Evolutionary conservation across 495 filamentous ascomycete species (phyloP), one percentile per base, ranked within the genome.

Genomic region (Paragyromitra xinjiangensis): DNA sequence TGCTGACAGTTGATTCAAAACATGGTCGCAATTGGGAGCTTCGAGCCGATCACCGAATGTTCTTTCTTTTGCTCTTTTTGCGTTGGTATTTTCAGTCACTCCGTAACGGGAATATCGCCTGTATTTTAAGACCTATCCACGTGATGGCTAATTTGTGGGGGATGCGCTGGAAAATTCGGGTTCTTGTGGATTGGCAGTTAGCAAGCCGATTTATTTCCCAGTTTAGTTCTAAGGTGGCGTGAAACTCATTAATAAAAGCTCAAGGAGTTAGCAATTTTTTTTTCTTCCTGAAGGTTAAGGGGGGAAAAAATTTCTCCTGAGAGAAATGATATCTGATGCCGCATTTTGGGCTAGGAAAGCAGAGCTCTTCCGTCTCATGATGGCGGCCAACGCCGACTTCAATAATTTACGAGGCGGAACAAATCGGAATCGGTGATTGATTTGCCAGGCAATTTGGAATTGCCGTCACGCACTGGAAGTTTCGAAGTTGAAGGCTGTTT

Each of bases 401-500:
- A 14, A 58, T 34, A 37, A 37, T 51, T 37, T 37, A 53, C 50
- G 22, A 44, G 40, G 55, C 19, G 37, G 37, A 63, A 63, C 5
- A 62, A 39, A 22, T 40, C 34, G 37, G 51, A 65, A 39, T 24
- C n/a, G 51, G 11, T 6, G 42, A 26, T 59, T 58, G 42, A 65
- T 77, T 77, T 77, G 74, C 74, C 74, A 61, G 74, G 50, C 69
- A 73, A n/a, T 65, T 76, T 7, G n/a, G 19, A 61, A 66, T 72
- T 77, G 73, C 73, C 74, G 7, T 4, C 22, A 45, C 19, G 22
- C 37, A 56, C 51, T 61, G 12, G 63, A 44, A 55, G 29, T 37
- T 48, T 51, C 14, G 39, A 29, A 37, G 8, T 53, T 16, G 56
- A 63, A 58, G 16, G 6, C 48, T 71, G 73, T 6, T 37, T 76